Percentiles rank a stretch among this genome's conserved stretches.
These are phyloP conservation scores for Didymella pomorum DNA, from an alignment of 2,329 filamentous ascomycete species.

Conservation along the genomic window DNA sequence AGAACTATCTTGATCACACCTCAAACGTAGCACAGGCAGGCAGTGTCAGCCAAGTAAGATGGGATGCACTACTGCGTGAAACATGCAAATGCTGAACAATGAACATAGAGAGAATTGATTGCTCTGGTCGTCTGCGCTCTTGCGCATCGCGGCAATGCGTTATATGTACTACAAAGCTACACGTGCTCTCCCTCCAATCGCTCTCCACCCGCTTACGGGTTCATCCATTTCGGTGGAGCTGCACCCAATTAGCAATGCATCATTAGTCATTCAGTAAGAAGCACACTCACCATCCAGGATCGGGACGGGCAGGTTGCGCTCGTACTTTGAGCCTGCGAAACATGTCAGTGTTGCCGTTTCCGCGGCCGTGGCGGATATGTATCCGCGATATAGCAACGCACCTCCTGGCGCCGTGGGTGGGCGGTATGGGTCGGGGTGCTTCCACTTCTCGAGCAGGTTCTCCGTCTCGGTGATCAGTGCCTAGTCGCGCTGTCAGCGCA, in stretches of 20 bases:
- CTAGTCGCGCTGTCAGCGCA: constrained; percentile 58
- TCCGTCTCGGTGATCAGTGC: constrained; percentile 87
- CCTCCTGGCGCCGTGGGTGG: constrained; percentile 93
- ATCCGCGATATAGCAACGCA: constrained; percentile 53
- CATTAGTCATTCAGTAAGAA: constrained; percentile 5
- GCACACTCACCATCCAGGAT: constrained; percentile 77
- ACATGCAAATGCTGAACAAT: neutral
- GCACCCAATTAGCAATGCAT: constrained; percentile 24
- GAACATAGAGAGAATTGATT: constrained; percentile 21
- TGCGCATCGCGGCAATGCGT: constrained; percentile 18
- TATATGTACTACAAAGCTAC: constrained; percentile 24
- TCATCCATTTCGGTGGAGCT: constrained; percentile 50
- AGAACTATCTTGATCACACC: neutral
- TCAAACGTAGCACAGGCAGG: neutral
- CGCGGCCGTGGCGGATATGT: constrained; percentile 33
- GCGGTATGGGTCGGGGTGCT: constrained; percentile 93
- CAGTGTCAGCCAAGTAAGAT: neutral
- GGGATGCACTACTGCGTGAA: neutral
- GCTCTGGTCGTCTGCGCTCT: constrained; percentile 6
- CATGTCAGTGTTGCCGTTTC: constrained; percentile 30
- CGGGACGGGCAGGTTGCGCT: constrained; percentile 86
- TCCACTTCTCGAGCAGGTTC: constrained; percentile 88
- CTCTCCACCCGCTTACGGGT: constrained; percentile 34
- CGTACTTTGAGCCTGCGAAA: constrained; percentile 86
- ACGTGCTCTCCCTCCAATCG: constrained; percentile 16